Percentiles rank a stretch among this genome's conserved stretches.
phyloP scores from a whole-genome alignment of 129 eudicot species.

The Helianthus annuus region DNA sequence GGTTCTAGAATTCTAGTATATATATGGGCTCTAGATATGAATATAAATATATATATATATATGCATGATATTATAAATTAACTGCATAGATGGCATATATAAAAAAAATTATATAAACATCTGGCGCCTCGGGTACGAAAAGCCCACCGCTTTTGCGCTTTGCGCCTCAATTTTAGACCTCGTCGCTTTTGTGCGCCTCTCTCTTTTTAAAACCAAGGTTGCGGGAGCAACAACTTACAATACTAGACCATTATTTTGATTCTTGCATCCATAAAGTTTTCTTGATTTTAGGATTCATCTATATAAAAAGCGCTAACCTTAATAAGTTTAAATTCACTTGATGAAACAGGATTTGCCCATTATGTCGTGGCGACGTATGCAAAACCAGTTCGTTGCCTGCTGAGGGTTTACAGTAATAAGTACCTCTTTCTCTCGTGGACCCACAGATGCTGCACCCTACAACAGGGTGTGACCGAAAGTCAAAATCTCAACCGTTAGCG shows the following conservation, averaged over 20 bases:
- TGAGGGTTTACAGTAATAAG: conserved; percentile 22
- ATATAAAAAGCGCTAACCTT: neutral
- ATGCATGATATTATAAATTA: too few relatives aligned
- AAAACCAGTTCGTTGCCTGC: conserved; percentile 29
- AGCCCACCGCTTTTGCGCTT: too few relatives aligned
- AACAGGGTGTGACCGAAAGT: conserved; percentile 11
- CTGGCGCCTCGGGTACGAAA: too few relatives aligned
- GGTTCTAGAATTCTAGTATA: too few relatives aligned
- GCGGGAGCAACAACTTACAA: neutral
- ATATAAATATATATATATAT: too few relatives aligned
- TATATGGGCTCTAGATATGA: too few relatives aligned
- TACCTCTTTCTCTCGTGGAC: conserved; percentile 6
- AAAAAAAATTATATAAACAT: too few relatives aligned
- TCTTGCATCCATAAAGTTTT: neutral
- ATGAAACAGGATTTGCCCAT: conserved; percentile 67
- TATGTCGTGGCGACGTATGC: conserved; percentile 69
- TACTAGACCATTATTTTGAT: neutral
- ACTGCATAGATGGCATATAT: too few relatives aligned
- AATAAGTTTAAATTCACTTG: conserved; percentile 6
- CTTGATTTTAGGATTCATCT: conserved; percentile 1
- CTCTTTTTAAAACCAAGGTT: too few relatives aligned
- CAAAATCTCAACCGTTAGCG: conserved; percentile 5
- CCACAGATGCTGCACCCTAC: neutral
- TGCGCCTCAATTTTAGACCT: too few relatives aligned
- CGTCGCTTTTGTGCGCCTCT: too few relatives aligned